Evolutionary conservation across 1,139 yeast genomes (phyloP), one percentile per base, ranked within the genome.

Genomic region (Nakaseomyces delphensis): DNA sequence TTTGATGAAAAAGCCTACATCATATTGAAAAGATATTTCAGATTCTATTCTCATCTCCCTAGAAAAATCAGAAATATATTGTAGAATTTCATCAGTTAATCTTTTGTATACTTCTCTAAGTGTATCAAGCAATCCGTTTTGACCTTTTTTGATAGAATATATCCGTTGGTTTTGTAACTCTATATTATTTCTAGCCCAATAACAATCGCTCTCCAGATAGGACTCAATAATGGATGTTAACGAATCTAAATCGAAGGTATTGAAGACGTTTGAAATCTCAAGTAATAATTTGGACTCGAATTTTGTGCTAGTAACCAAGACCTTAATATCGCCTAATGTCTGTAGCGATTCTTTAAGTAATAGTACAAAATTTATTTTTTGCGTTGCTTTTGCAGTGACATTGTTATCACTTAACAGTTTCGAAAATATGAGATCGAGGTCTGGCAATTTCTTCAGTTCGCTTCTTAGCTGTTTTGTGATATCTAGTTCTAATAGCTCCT

Each of bases 71-170:
- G 54, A 54, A 1, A 66, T 54, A 3, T 54, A 52, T 9, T 53
- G 48, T 3, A 63, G 41, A 6, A 69, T 59, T 43, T 70, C 72
- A 35, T 67, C 68, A 8, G 66, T 53, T 5, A 64, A 53, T 5
- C 56, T 60, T 41, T 66, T 63, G 41, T 70, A 69, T 0, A 71
- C 47, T 45, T 65, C 64, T 37, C 76, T 59, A 1, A 73, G 67
- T 0, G 70, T 65, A 52, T 70, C 76, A 1, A 73, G 52, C 19
- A 72, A 54, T 0, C 77, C 76, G 53, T 72, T 72, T 2, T 59
- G 53, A 0, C 74, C 75, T 24, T 64, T 52, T 46, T 60, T 67
- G 0, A 71, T 66, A 0, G 76, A 75, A 52, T 68, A 68, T 32
- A 69, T 62, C 47, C 63, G 63, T 47, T 71, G 76, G 46, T 69